Evolutionary conservation across 1,284 basidiomycete genomes (phyloP).

Genomic region (Sphagnurus paluster): DNA sequence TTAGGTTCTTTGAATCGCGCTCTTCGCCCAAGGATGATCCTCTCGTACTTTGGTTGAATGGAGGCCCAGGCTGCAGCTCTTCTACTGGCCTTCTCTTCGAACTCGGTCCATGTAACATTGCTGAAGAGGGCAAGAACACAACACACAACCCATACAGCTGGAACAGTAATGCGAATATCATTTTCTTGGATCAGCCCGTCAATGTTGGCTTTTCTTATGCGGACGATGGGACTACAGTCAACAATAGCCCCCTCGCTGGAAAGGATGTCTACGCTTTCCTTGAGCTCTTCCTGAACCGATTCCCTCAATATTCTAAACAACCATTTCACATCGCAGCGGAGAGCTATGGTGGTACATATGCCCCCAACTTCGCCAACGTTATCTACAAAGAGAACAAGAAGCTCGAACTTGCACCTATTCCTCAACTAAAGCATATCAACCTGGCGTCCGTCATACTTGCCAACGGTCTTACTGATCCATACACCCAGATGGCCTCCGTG

Average conservation of each 20-base stretch:
- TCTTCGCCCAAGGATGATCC: conserved; percentile 74
- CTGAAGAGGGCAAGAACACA: conserved; percentile 66
- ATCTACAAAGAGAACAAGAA: conserved; percentile 78
- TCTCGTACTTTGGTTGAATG: conserved; percentile 88
- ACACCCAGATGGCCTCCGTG: conserved; percentile 71
- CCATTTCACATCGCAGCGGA: conserved; percentile 77
- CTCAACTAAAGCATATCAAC: conserved; percentile 62
- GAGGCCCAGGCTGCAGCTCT: conserved; percentile 80
- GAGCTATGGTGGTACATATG: conserved; percentile 81
- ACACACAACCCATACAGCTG: conserved; percentile 77
- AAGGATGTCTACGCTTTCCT: conserved; percentile 91
- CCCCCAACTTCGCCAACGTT: conserved; percentile 74
- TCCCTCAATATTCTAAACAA: conserved; percentile 64
- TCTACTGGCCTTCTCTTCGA: conserved; percentile 83
- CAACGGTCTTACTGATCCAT: conserved; percentile 82
- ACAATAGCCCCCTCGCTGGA: conserved; percentile 72
- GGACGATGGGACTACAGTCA: conserved; percentile 68
- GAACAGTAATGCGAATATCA: conserved; percentile 61
- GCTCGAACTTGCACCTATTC: conserved; percentile 38
- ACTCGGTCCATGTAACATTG: conserved; percentile 41
- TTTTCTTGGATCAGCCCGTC: conserved; percentile 87
- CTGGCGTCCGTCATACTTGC: conserved; percentile 80
- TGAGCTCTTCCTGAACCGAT: conserved; percentile 78
- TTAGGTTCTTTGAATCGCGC: conserved; percentile 85
- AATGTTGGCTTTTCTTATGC: conserved; percentile 90